Percentiles rank a stretch among this genome's conserved stretches.
These are phyloP conservation scores for Fusarium liriodendri DNA, from an alignment of 2,329 filamentous ascomycete genomes.

Conservation along the genomic window DNA sequence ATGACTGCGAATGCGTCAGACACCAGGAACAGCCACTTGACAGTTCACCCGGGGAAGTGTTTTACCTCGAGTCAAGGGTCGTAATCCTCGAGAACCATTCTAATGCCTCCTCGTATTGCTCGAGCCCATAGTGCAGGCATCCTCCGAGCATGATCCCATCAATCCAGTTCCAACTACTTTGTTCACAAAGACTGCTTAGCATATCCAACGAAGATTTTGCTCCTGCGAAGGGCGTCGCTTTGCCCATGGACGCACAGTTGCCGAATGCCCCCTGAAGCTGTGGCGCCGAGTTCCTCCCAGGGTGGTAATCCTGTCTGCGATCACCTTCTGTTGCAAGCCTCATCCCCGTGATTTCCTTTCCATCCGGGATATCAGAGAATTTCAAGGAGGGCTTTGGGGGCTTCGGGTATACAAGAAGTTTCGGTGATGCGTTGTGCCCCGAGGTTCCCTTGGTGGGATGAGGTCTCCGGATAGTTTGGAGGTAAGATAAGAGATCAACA, in stretches of 20 bases:
- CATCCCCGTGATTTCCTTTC: constrained; percentile 5
- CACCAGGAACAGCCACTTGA: constrained; percentile 45
- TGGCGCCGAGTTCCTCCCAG: constrained; percentile 13
- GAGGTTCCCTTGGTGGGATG: constrained; percentile 53
- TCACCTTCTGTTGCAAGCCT: constrained; percentile 17
- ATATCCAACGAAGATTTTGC: constrained; percentile 78
- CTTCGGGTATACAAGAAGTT: constrained; percentile 67
- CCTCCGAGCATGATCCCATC: constrained; percentile 93
- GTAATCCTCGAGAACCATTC: constrained; percentile 78
- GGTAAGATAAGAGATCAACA: constrained; percentile 73
- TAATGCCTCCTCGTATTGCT: constrained; percentile 81
- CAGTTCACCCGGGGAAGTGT: constrained; percentile 43
- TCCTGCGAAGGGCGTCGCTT: constrained; percentile 57
- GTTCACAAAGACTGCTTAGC: constrained; percentile 79
- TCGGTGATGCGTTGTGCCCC: constrained; percentile 54
- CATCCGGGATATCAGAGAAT: constrained; percentile 15
- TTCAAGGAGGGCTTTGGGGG: constrained; percentile 52
- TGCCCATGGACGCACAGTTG: constrained; percentile 24
- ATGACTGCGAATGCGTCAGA: constrained; percentile 67
- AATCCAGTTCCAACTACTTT: constrained; percentile 88
- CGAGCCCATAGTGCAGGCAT: constrained; percentile 90
- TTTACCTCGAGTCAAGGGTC: constrained; percentile 66
- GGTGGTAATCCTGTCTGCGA: constrained; percentile 23
- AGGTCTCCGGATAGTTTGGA: constrained; percentile 69
- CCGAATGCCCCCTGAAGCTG: constrained; percentile 26